Base-by-base conservation (phyloP, 2,329 filamentous ascomycete genomes). In the Plenodomus biglobosus region DNA sequence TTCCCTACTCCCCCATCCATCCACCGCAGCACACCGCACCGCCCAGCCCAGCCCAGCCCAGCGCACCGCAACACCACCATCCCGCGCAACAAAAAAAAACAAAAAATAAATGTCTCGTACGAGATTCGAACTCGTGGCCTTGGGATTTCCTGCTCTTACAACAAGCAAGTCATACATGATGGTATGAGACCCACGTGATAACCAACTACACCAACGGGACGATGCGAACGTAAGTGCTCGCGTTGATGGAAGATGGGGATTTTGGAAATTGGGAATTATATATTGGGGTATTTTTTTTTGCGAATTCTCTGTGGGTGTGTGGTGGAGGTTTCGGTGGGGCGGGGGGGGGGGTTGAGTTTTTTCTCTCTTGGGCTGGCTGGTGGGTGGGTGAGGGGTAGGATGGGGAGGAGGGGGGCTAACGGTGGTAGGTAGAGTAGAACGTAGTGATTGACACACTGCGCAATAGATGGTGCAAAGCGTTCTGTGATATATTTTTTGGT, bases 131-230 rank as follows among this genome's bases (percentile, higher is more conserved):
- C 65, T 68, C 64, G 65, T 58, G 65, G 56, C 64, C 65, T 68
- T 68, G 57, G 65, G 65, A 68, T 68, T 43, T 60, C 62, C 54
- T 50, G 53, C 36, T 43, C 10, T 24, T 24, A 5, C 22, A 24
- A 43, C 44, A 22, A 15, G 53, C 64, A 47, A 67, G 61, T 68
- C 65, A 68, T 61, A 65, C 48, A 19, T 48, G 50, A 41, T 40
- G 45, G 51, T 67, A 66, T 68, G 65, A 68, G 65, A 68, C 65
- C 65, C 57, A 68, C 65, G 64, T 68, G 63, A 68, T 66, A 66
- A 68, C 64, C 65, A 55, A 66, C 65, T 68, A 68, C 64, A 68
- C 65, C 62, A 66, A 68, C 56, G 65, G 66, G 59, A 62, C 62
- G 36, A 22, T 43, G 24, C 46, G 34, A 51, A 32, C 11, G 16